These are phyloP conservation scores for Marasmius fiardii DNA, from an alignment of 1,284 basidiomycete genomes.

Conservation along the genomic window DNA sequence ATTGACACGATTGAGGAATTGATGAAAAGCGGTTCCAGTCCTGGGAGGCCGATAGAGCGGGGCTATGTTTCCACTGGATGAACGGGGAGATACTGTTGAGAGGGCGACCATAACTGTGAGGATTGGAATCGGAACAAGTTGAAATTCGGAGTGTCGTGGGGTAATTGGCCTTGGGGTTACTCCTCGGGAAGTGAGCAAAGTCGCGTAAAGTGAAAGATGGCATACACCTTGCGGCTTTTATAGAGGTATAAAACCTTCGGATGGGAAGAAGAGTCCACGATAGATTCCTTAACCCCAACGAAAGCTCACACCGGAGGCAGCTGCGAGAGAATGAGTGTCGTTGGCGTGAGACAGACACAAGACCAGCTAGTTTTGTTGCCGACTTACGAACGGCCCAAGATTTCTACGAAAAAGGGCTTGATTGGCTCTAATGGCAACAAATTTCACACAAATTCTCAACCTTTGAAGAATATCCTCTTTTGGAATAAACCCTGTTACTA, in stretches of 20 bases:
- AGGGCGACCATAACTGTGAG: not conserved
- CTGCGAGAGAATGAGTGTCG: constrained; percentile 1
- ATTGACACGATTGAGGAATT: constrained; percentile 60
- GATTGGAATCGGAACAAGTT: not conserved
- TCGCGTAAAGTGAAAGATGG: no score
- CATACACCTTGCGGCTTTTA: no score
- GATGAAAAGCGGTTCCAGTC: constrained; percentile 48
- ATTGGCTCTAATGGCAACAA: no score
- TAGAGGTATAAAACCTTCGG: no score
- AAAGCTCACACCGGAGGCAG: not conserved
- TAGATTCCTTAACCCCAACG: not conserved
- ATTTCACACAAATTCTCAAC: no score
- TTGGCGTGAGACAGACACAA: not conserved
- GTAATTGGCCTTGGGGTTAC: not conserved
- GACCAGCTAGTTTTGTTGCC: not conserved
- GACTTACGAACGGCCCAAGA: not conserved
- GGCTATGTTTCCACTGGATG: constrained; percentile 5
- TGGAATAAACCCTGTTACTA: no score
- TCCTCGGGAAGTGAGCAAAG: not conserved
- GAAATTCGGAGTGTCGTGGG: not conserved
- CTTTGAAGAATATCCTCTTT: no score
- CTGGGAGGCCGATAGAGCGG: constrained; percentile 51
- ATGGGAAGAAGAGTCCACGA: not conserved
- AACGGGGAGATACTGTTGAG: not conserved
- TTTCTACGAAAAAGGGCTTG: no score